Evolutionary conservation across 805 yeast species (phyloP), one percentile per base, ranked within the genome.

Genomic region (Suhomyces sp.): DNA sequence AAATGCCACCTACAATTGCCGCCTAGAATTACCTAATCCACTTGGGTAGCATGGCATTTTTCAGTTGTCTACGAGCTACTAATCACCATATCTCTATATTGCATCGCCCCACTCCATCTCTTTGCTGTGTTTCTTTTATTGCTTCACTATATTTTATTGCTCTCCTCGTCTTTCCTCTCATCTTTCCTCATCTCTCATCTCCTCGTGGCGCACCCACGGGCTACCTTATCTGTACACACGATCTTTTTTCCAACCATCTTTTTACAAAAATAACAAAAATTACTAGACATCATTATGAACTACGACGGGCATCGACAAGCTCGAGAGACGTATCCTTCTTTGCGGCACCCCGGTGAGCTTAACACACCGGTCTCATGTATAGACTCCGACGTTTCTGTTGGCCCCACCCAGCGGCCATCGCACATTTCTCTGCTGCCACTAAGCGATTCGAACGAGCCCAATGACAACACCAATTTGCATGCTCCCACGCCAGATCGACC

Each of bases 191-290:
- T 38, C 42, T 38, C 23, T 17, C 42, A 38, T 38, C 42, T 38
- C 42, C 42, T 38, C 42, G 42, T 38, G 42, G 42, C 42, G 24
- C 42, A 19, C 42, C 42, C 42, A 38, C 42, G 42, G 24, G 24
- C 24, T 38, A 38, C 24, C 42, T 38, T 38, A 38, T 33, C 42
- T 17, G 24, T 17, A 38, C 42, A 19, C 22, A 38, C 42, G 19
- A 38, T 38, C 42, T 38, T 38, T 38, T 38, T 38, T 38, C 42
- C 24, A 8, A 8, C 13, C 24, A 38, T 19, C 23, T 38, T 38
- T 38, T 38, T 17, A 38, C 15, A 13, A 33, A 33, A 33, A 38
- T 17, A 17, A 17, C 24, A 38, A 17, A 15, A 10, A 10, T 19
- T 10, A 38, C 24, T 29, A 29, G 8, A 17, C 42, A 38, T 10